A percentile compares a stretch with the other conserved stretches of the same genome.
Conservation (phyloP, 805 yeast species). For the Pichia deserticola region DNA sequence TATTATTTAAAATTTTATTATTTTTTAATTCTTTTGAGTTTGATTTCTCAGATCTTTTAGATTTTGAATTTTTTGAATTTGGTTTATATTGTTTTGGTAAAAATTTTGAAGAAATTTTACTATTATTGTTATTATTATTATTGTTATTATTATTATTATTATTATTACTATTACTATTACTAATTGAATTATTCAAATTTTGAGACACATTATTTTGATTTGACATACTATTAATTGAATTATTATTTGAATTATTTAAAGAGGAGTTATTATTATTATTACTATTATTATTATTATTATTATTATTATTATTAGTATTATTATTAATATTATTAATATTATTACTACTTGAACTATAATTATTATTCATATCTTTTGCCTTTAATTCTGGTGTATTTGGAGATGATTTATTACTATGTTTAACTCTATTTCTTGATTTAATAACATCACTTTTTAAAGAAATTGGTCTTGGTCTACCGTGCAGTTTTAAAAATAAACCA, state of each 20-base stretch:
- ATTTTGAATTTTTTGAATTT: constrained; percentile 15
- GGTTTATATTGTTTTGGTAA: constrained; percentile 34
- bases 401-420: constrained; percentile 39
- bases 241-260: not conserved
- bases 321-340: not conserved
- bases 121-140: not conserved
- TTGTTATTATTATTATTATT: too few species aligned
- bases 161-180: too few species aligned
- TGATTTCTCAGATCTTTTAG: constrained; percentile 7
- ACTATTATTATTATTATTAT: constrained; percentile 9
- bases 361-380: constrained; percentile 33
- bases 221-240: not conserved
- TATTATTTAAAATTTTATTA: not conserved
- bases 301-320: not conserved
- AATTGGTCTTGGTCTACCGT: constrained; percentile 89
- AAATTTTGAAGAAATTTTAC: constrained; percentile 21
- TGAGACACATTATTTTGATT: not conserved
- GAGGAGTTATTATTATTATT: not conserved
- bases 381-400: constrained; percentile 53
- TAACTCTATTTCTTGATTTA: constrained; percentile 81
- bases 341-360: not conserved
- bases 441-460: constrained; percentile 87
- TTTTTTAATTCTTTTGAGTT: not conserved
- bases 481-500: constrained; percentile 81
- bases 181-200: not conserved